These are phyloP conservation scores for Stagonosporopsis vannaccii DNA, from an alignment of 2,329 filamentous ascomycete genomes.

Conservation along the genomic window DNA sequence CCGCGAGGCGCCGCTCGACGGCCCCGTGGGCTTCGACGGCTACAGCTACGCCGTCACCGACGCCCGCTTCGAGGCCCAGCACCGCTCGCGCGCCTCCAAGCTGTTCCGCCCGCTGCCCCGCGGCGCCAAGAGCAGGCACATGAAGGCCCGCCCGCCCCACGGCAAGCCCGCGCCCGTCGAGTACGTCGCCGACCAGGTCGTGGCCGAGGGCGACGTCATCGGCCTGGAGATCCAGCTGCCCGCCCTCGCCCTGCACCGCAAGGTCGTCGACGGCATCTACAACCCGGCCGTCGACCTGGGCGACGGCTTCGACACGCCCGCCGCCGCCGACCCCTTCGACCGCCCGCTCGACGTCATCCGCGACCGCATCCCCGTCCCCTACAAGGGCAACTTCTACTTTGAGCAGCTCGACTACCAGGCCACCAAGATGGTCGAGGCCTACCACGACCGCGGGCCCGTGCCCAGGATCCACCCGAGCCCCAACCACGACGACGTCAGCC, in stretches of 20 bases:
- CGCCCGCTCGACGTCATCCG: constrained; percentile 84
- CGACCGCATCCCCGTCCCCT: constrained; percentile 92
- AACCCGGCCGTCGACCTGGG: constrained; percentile 81
- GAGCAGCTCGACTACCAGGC: constrained; percentile 90
- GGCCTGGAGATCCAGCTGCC: constrained; percentile 92
- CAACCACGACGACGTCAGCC: constrained; percentile 74
- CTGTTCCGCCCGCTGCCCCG: constrained; percentile 64
- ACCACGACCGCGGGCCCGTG: constrained; percentile 57
- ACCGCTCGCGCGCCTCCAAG: constrained; percentile 91
- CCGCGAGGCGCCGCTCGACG: constrained; percentile 81
- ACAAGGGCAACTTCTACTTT: constrained; percentile 93
- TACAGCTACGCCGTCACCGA: constrained; percentile 96
- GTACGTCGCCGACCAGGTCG: constrained; percentile 71
- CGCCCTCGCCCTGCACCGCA: constrained; percentile 82
- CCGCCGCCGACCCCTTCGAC: constrained; percentile 48
- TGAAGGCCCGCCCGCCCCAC: constrained; percentile 49
- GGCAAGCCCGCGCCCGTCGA: constrained; percentile 47
- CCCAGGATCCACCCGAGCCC: constrained; percentile 75
- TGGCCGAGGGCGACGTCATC: constrained; percentile 90
- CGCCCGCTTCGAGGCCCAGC: constrained; percentile 86
- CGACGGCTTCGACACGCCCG: constrained; percentile 62
- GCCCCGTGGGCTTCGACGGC: constrained; percentile 84
- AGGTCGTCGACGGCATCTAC: constrained; percentile 85
- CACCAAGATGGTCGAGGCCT: constrained; percentile 82
- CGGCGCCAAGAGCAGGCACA: constrained; percentile 47